These are phyloP conservation scores for Sporothrix globosa DNA, from an alignment of 2,329 filamentous ascomycete species.

Conservation along the genomic window DNA sequence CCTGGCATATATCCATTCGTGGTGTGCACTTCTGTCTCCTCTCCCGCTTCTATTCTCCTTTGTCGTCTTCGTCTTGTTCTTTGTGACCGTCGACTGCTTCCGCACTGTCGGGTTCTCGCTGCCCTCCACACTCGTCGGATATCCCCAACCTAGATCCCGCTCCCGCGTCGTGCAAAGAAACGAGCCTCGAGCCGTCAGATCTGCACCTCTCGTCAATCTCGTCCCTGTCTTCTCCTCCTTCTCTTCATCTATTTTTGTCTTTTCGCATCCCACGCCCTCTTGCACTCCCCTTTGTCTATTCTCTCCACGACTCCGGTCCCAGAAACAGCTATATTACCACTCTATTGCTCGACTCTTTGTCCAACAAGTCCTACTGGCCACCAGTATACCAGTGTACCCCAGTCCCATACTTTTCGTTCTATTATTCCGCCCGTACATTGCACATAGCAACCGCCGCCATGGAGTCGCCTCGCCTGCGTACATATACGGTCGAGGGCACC, in stretches of 20 bases:
- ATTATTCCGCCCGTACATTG: background rate
- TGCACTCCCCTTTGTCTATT: background rate
- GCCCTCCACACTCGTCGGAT: conserved; percentile 20
- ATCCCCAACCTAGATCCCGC: conserved; percentile 29
- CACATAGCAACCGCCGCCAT: background rate
- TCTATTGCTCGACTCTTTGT: background rate
- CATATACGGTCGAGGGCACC: conserved; percentile 30
- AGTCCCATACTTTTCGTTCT: background rate
- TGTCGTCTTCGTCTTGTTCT: background rate
- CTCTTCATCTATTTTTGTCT: conserved; percentile 21
- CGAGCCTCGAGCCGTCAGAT: background rate
- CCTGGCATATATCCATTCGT: conserved; percentile 10
- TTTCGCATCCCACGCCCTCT: background rate
- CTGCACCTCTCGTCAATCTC: background rate
- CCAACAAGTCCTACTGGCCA: background rate
- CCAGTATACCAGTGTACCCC: background rate
- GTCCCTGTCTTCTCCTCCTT: background rate
- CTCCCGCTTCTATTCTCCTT: background rate
- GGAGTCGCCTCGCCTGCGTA: conserved; percentile 26
- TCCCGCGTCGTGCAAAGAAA: conserved; percentile 26
- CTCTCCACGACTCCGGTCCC: background rate
- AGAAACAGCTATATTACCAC: conserved; percentile 6
- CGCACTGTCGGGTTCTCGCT: background rate
- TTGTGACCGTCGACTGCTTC: background rate
- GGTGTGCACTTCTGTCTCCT: background rate